Conservation (phyloP, 1,139 yeast species). For the Pichia cactophila region DNA sequence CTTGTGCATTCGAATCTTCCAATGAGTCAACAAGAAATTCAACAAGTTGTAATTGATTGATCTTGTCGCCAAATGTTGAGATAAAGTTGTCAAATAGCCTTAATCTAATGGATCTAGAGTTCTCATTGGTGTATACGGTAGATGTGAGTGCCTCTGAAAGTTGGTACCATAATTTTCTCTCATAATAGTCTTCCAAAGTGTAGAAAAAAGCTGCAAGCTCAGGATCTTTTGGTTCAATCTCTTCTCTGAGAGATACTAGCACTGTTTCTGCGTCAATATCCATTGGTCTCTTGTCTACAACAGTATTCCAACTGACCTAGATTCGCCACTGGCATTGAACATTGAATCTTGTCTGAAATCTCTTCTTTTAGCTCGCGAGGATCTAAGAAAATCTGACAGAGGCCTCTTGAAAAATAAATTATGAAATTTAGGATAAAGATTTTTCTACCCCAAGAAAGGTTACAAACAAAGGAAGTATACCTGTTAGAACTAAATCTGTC, state of each 20-base stretch:
- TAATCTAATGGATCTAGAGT: constrained; percentile 47
- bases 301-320: too few species aligned
- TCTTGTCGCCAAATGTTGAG: constrained; percentile 53
- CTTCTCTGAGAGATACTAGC: constrained; percentile 62
- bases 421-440: too few species aligned
- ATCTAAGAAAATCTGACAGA: neutral
- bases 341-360: too few species aligned
- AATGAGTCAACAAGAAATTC: constrained; percentile 63
- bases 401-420: neutral
- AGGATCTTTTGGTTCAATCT: constrained; percentile 35
- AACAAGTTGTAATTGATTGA: constrained; percentile 74
- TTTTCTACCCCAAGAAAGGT: too few species aligned
- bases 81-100: constrained; percentile 70
- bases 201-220: constrained; percentile 57
- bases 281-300: constrained; percentile 11
- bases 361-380: neutral
- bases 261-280: constrained; percentile 37
- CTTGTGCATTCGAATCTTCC: constrained; percentile 32
- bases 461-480: too few species aligned
- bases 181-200: constrained; percentile 79
- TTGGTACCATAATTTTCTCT: constrained; percentile 64
- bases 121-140: constrained; percentile 46
- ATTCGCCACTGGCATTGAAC: too few species aligned
- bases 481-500: neutral
- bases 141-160: constrained; percentile 62